Conservation (phyloP, 2,329 filamentous ascomycete genomes). For the Simplicillium aogashimaense region DNA sequence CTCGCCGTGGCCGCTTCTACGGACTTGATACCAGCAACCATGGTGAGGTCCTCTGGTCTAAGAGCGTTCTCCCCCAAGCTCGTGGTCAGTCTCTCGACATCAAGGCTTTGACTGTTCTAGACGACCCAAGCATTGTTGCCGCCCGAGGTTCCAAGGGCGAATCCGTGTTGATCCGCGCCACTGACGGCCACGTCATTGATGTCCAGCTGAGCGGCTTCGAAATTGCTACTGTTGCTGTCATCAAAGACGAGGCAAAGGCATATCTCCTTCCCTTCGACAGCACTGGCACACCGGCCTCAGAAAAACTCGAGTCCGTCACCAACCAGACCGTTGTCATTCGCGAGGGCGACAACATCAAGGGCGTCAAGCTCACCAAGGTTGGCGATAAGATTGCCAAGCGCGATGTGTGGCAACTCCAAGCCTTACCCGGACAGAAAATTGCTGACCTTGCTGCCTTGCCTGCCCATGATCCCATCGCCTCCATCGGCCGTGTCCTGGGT, state of each 20-base stretch:
- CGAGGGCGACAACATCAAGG: conserved; percentile 39
- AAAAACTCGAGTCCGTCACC: conserved; percentile 36
- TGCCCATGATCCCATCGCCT: conserved; percentile 77
- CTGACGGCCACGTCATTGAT: conserved; percentile 41
- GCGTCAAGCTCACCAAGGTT: conserved; percentile 38
- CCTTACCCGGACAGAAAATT: conserved; percentile 57
- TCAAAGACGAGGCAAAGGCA: conserved; percentile 41
- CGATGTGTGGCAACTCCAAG: conserved; percentile 63
- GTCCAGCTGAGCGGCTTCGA: conserved; percentile 23
- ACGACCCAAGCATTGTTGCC: conserved; percentile 43
- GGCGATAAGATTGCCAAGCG: conserved; percentile 31
- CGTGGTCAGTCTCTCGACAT: conserved; percentile 52
- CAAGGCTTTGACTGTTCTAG: conserved; percentile 55
- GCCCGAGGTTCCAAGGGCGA: conserved; percentile 53
- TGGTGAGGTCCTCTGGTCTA: conserved; percentile 68
- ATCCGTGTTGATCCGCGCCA: conserved; percentile 43
- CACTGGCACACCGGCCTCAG: conserved; percentile 34
- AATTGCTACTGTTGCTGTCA: conserved; percentile 32
- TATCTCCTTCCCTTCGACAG: conserved; percentile 44
- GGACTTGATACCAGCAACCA: conserved; percentile 68
- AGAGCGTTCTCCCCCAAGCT: conserved; percentile 49
- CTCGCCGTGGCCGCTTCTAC: conserved; percentile 67
- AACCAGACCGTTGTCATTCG: conserved; percentile 46
- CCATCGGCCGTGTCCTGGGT: conserved; percentile 87
- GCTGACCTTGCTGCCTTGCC: conserved; percentile 58